Conservation (phyloP, 805 yeast species). For the Wickerhamomyces subpelliculosus region DNA sequence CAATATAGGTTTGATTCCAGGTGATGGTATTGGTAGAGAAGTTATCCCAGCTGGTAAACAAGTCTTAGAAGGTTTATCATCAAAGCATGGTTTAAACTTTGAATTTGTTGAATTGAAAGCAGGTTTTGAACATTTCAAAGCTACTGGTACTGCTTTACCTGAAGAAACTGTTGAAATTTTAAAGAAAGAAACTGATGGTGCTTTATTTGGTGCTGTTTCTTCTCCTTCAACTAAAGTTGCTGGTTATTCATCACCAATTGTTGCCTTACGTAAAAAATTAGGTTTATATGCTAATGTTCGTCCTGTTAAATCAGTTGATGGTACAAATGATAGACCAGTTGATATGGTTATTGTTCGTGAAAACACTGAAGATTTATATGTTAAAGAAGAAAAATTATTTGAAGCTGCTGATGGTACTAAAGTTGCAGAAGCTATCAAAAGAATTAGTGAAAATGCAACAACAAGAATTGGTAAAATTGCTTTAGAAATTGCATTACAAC, state of each 20-base stretch:
- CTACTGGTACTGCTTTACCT: constrained; percentile 94
- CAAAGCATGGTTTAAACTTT: constrained; percentile 69
- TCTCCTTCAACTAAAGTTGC: constrained; percentile 91
- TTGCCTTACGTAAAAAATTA: constrained; percentile 92
- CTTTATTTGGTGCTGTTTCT: constrained; percentile 94
- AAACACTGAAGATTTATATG: constrained; percentile 95
- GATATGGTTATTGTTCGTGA: constrained; percentile 98
- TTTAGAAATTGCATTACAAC: constrained; percentile 84
- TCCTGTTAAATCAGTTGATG: constrained; percentile 91
- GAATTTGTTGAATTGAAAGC: constrained; percentile 87
- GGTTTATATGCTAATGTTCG: constrained; percentile 96
- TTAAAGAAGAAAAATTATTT: constrained; percentile 83
- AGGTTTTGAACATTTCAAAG: constrained; percentile 88
- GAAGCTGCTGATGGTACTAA: constrained; percentile 74
- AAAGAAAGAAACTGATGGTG: constrained; percentile 87
- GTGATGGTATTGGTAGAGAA: constrained; percentile 97
- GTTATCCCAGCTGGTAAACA: constrained; percentile 96
- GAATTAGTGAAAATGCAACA: constrained; percentile 87
- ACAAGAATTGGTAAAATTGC: constrained; percentile 86
- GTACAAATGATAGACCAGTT: constrained; percentile 71
- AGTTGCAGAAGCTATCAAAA: constrained; percentile 96
- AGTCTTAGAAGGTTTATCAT: constrained; percentile 74
- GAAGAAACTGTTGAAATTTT: constrained; percentile 80
- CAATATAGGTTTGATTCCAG: constrained; percentile 70
- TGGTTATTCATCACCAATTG: constrained; percentile 98